Percentiles rank a stretch among this genome's conserved stretches.
Evolutionary conservation across 2,329 filamentous ascomycete genomes (phyloP).

Genomic region (Blastomyces parvus): DNA sequence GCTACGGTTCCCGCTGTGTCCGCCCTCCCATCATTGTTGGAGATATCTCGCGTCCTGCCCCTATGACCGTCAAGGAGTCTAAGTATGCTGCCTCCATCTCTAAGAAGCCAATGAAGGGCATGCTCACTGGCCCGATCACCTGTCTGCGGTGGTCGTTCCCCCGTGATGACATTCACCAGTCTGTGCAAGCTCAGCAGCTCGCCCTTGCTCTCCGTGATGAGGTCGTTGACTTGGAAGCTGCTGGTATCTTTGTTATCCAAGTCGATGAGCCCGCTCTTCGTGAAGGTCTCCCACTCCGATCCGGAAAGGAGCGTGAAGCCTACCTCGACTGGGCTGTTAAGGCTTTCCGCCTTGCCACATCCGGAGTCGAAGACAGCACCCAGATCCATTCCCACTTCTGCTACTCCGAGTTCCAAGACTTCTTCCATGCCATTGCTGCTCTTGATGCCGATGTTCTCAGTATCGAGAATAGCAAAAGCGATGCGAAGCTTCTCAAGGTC

Average conservation of each 20-base stretch:
- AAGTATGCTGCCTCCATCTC: conserved; percentile 95
- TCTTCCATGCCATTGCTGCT: conserved; percentile 99
- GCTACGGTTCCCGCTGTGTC: conserved; percentile 95
- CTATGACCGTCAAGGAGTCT: conserved; percentile 99
- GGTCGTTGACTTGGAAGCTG: conserved; percentile 94
- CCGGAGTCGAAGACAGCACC: conserved; percentile 86
- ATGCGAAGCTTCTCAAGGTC: conserved; percentile 97
- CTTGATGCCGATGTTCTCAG: conserved; percentile 96
- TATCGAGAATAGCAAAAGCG: conserved; percentile 99
- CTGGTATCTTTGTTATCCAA: conserved; percentile 95
- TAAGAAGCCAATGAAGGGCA: conserved; percentile 99
- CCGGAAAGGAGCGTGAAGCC: conserved; percentile 87
- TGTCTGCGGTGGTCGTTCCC: conserved; percentile 99
- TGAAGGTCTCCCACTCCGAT: conserved; percentile 95
- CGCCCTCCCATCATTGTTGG: conserved; percentile 97
- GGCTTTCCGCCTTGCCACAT: conserved; percentile 92
- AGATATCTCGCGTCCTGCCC: conserved; percentile 90
- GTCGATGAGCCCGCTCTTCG: conserved; percentile 98
- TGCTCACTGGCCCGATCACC: conserved; percentile 98
- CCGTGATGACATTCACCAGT: conserved; percentile 98
- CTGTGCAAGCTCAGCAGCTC: conserved; percentile 96
- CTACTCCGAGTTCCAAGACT: conserved; percentile 99
- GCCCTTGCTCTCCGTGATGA: conserved; percentile 97
- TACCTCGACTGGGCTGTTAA: conserved; percentile 97
- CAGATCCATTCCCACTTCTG: conserved; percentile 99